Evolutionary conservation across 257 asterid species (phyloP), one percentile per base, ranked within the genome.

Genomic region (Pogostemon cablin): DNA sequence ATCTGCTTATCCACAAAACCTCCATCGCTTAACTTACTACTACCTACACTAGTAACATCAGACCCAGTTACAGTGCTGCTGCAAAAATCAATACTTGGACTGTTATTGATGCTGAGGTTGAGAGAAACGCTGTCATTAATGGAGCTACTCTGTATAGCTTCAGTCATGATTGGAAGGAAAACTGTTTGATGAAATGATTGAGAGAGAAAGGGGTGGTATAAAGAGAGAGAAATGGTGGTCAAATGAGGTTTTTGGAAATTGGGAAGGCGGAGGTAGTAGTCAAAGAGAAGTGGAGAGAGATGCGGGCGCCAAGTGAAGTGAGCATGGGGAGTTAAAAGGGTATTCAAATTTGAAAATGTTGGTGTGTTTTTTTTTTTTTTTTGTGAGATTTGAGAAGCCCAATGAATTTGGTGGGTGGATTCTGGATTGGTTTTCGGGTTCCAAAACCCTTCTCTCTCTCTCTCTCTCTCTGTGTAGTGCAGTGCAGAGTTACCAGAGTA

Each of bases 241-340:
- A 86, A 88, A 82, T 74, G 68, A 76, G 71, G 59, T 78, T 82
- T 62, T 77, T 34, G 85, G 85, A 76, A 73, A 65, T 72, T 76
- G 81, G 83, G 46, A 85, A 74, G 59, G 88, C 76, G 91, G 91
- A 88, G 91, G 96, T 61, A 75, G 96, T 92, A 75, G 96, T 92
- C 98, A 90, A 88, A 86, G 85, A 58, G 72, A 71, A 68, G 73
- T 37, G 62, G 82, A 79, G 88, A 75, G 86, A 85, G 85, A 81
- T 47, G 80, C 79, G 78, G 85, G 95, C 81, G 84, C 76, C 83
- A 80, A 75, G 79, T 47, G 72, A n/a, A 69, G 38, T 3, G 48
- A 74, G 84, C 60, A 70, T 63, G 68, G 83, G 85, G 78, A 65
- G 59, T 72, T 69, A 83, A 81, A 75, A 69, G 81, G 82, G 67